A percentile compares a stretch with the other conserved stretches of the same genome.
Evolutionary conservation across 1,139 yeast species (phyloP).

Genomic region (Pneumocystis jirovecii): DNA sequence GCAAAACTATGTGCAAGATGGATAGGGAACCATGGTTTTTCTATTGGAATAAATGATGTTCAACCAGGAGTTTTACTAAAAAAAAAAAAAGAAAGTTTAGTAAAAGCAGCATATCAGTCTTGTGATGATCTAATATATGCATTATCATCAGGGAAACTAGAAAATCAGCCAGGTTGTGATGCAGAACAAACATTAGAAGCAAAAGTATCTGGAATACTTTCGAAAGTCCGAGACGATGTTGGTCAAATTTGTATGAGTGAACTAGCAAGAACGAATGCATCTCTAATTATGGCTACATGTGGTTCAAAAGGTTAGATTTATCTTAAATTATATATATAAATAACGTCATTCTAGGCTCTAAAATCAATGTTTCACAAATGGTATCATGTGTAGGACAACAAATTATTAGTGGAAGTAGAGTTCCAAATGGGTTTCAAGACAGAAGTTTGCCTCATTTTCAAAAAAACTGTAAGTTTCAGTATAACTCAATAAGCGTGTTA

Average conservation of each 20-base stretch:
- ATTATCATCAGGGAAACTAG: constrained; percentile 74
- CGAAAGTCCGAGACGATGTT: constrained; percentile 96
- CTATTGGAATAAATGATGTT: constrained; percentile 94
- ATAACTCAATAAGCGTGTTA: neutral
- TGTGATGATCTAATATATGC: constrained; percentile 81
- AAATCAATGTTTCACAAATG: constrained; percentile 96
- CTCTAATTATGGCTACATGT: constrained; percentile 97
- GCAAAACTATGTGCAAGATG: constrained; percentile 92
- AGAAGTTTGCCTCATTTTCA: constrained; percentile 95
- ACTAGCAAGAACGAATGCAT: constrained; percentile 81
- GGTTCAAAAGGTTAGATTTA: constrained; percentile 59
- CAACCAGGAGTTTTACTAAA: constrained; percentile 78
- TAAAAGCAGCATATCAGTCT: constrained; percentile 76
- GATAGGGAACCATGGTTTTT: constrained; percentile 88
- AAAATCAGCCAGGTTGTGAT: constrained; percentile 97
- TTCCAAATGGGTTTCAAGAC: constrained; percentile 98
- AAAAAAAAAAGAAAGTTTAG: constrained; percentile 69
- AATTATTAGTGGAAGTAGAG: constrained; percentile 96
- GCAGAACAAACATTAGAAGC: constrained; percentile 98
- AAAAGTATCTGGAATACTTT: constrained; percentile 85
- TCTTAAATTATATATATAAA: neutral
- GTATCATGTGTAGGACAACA: constrained; percentile 99
- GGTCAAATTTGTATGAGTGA: constrained; percentile 95
- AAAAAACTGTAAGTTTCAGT: constrained; percentile 38
- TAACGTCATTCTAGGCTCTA: constrained; percentile 39